A percentile compares a stretch with the other conserved stretches of the same genome.
phyloP scores from a whole-genome alignment of 2,329 filamentous ascomycete genomes.

The Fusarium acutatum region DNA sequence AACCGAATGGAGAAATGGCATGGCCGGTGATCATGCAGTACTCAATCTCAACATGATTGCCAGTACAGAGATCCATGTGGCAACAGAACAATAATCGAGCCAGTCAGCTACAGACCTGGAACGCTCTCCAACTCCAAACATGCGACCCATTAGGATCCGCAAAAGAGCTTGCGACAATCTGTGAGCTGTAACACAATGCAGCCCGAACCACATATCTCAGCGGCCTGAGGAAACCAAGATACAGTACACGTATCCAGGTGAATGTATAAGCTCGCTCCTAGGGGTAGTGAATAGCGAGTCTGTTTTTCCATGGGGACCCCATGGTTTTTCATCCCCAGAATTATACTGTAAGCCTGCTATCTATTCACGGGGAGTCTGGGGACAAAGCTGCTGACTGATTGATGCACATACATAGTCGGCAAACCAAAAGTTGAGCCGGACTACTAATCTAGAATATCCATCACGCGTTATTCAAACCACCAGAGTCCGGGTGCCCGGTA shows the following conservation, averaged over 20 bases:
- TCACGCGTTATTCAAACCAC: constrained; percentile 33
- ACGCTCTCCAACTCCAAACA: constrained; percentile 1
- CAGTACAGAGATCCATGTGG: neutral
- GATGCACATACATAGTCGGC: neutral
- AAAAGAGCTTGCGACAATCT: constrained; percentile 8
- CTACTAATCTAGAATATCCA: constrained; percentile 7
- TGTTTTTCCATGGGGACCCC: constrained; percentile 10
- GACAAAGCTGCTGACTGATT: neutral
- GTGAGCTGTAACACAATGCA: neutral
- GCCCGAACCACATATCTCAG: neutral
- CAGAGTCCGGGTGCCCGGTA: neutral
- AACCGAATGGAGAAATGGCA: neutral
- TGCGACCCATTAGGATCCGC: neutral
- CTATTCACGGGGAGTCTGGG: neutral
- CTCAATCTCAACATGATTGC: constrained; percentile 3
- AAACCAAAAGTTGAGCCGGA: constrained; percentile 12
- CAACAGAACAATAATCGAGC: neutral
- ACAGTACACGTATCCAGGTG: neutral
- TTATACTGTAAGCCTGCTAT: neutral
- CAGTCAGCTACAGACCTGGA: neutral
- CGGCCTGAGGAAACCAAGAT: neutral
- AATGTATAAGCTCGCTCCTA: neutral
- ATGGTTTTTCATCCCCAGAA: constrained; percentile 15
- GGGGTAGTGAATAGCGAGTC: neutral
- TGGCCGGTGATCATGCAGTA: neutral